Evolutionary conservation across 345 rosid genomes (phyloP).

Genomic region (Dovyalis caffra): DNA sequence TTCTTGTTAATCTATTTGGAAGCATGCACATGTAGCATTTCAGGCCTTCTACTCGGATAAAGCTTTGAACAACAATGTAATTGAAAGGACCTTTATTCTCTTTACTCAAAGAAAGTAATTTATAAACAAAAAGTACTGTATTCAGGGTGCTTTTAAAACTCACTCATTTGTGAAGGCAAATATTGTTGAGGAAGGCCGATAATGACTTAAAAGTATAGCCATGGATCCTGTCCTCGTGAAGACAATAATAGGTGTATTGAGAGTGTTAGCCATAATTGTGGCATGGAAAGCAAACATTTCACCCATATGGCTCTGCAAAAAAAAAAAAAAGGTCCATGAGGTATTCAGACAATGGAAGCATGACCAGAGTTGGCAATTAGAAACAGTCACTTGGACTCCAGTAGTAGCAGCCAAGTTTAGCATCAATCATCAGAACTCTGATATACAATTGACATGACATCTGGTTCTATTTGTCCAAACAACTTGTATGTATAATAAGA

Average conservation of each 20-base stretch:
- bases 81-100: not conserved
- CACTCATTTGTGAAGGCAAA: conserved; percentile 95
- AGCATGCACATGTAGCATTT: not conserved
- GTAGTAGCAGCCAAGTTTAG: not conserved
- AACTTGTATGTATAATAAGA: not conserved
- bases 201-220: conserved; percentile 83
- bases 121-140: not conserved
- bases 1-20: not conserved
- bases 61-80: not conserved
- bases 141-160: conserved; percentile 26
- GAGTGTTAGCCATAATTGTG: conserved; percentile 89
- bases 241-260: conserved; percentile 71
- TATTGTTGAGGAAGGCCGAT: conserved; percentile 77
- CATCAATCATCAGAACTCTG: not conserved
- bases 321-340: conserved; percentile 6
- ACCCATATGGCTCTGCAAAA: conserved; percentile 88
- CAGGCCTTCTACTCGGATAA: not conserved
- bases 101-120: conserved; percentile 6
- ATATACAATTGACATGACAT: not conserved
- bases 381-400: not conserved
- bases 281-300: conserved; percentile 97
- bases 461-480: not conserved
- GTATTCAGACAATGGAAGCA: conserved; percentile 16
- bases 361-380: not conserved
- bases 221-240: conserved; percentile 96